Evolutionary conservation across 176 grass and related monocot genomes (phyloP), one percentile per base, ranked within the genome.

Genomic region (Oryza glumipatula): DNA sequence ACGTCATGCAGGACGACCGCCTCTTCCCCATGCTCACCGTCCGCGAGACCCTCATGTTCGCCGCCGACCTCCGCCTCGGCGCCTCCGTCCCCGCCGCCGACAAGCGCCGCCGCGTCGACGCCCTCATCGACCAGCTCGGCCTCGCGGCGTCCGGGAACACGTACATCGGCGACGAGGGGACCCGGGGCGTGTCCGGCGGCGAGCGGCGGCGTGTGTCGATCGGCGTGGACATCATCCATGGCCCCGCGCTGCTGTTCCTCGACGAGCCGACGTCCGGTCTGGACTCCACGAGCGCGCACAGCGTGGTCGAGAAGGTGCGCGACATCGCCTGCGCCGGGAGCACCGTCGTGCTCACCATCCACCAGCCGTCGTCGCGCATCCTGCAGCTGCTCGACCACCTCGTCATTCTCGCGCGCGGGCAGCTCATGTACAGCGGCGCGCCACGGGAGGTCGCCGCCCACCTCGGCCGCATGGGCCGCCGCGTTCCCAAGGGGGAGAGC

Each of bases 21-120:
- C 75, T 97, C 46, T 97, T 94, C 84, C 92, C 89, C 9, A 97
- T 94, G 94, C 94, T 97, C 68, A 97, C 94, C 33, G 94, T 97
- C 19, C 76, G 87, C 83, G 91, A 97, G 89, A 97, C 92, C 11
- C 82, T 97, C 80, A 86, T 92, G 89, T 94, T 92, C 78, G 87
- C 94, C 14, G 92, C 94, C 47, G 92, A 90, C 68, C 88, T 97
- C 79, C 83, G 91, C 7, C 83, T 94, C 82, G 89, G 87, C 33
- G 65, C 82, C 67, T 14, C 87, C 81, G 67, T 90, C 30, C 86
- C 86, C 19, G 45, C 68, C 56, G 19, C 67, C 0, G 85, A 90
- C 46, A 97, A 94, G 91, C 86, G 81, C 72, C 39, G 67, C 41
- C 88, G 88, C 79, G 94, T 94, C 65, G 84, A 94, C 46, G 85